Base-by-base conservation (phyloP, 2,329 filamentous ascomycete species). In the Sporothrix dimorphospora region DNA sequence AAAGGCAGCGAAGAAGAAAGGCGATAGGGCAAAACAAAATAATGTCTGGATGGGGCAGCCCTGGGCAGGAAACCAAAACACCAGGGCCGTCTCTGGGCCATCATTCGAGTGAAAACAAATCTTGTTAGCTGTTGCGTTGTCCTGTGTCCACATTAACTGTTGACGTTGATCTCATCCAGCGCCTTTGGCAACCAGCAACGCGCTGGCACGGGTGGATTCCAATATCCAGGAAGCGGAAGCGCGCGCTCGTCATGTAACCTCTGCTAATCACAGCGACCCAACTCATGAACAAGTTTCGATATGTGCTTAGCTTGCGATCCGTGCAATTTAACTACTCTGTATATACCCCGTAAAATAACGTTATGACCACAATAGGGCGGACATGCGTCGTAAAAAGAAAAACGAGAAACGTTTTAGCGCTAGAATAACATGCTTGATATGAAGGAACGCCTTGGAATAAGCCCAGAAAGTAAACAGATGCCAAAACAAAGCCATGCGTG, bases 241-340 rank as follows among this genome's bases (percentile, higher is more conserved):
- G 69, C 69, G 69, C 69, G 55, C 69, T 70, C 55, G 69, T 70
- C 69, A 63, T 70, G 38, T 55, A 42, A 30, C 27, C 63, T 21
- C 34, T n/a, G n/a, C n/a, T 8, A 21, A 16, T 16, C 4, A 53
- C n/a, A 45, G 47, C 24, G 19, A 11, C 16, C 57, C 30, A 27
- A 65, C 34, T 12, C 24, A 21, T n/a, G 9, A 61, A 21, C 59
- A 65, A 65, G 57, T 16, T 42, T 63, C n/a, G 34, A 21, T 63
- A 63, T 63, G 34, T 24, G n/a, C 34, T 42, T 11, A 4, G 7
- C 34, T 14, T 42, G 14, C n/a, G n/a, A 42, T 42, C 57, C 19
- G 34, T 63, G 57, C 57, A 63, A 42, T 63, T 63, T 24, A 63
- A 21, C 21, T 42, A 14, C n/a, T 24, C n/a, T 42, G 38, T 1